Percentiles rank a stretch among this genome's conserved stretches.
These are phyloP conservation scores for Pichia phayaonensis DNA, from an alignment of 805 yeast genomes.

Conservation along the genomic window DNA sequence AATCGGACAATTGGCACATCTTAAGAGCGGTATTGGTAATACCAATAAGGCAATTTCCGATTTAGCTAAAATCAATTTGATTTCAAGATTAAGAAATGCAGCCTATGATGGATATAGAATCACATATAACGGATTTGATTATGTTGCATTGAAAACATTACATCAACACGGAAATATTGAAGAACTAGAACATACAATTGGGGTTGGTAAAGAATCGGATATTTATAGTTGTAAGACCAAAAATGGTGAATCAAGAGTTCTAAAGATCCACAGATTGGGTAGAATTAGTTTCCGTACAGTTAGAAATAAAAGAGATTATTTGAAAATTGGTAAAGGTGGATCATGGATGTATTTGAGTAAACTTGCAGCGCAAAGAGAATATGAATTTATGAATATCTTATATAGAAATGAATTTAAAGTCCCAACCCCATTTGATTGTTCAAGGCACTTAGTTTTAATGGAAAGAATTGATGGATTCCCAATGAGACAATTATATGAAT, in stretches of 20 bases:
- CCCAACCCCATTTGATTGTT: constrained; percentile 82
- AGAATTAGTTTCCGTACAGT: constrained; percentile 90
- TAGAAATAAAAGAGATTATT: constrained; percentile 87
- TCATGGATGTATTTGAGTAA: constrained; percentile 91
- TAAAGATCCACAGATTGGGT: constrained; percentile 90
- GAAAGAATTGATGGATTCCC: constrained; percentile 84
- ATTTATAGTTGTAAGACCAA: constrained; percentile 74
- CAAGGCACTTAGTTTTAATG: constrained; percentile 92
- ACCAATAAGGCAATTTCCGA: constrained; percentile 76
- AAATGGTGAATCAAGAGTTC: constrained; percentile 55
- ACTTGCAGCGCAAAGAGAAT: constrained; percentile 90
- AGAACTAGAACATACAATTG: constrained; percentile 80
- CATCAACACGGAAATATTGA: constrained; percentile 63
- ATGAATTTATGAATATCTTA: constrained; percentile 74
- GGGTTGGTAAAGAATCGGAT: constrained; percentile 97
- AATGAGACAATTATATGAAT: constrained; percentile 74
- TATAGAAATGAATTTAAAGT: constrained; percentile 72
- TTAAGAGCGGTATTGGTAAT: constrained; percentile 59
- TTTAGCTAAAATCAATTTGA: constrained; percentile 76
- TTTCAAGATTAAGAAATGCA: constrained; percentile 77
- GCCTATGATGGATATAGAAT: constrained; percentile 91
- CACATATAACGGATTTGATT: constrained; percentile 87
- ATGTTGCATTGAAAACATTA: constrained; percentile 81
- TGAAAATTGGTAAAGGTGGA: constrained; percentile 63
- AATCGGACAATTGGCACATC: constrained; percentile 72